Conservation (phyloP, 108 stramenopile genomes). For the Aurantiochytrium sp. region DNA sequence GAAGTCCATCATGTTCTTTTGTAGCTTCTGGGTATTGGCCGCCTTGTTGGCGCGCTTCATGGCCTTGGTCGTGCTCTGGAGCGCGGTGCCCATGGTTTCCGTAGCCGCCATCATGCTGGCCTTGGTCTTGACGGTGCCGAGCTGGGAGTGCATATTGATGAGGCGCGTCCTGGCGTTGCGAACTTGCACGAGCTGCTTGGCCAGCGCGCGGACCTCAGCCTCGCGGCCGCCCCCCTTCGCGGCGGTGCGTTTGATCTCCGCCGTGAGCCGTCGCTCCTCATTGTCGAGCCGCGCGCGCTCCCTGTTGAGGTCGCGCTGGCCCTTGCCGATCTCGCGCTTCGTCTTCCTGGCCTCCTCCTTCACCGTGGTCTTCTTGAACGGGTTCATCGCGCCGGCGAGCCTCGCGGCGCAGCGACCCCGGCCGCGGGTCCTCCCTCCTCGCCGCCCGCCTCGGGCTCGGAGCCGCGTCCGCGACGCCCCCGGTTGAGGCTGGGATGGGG, state of each 20-base stretch:
- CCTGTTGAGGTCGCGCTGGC: neutral
- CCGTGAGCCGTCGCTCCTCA: neutral
- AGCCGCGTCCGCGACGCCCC: too few species aligned
- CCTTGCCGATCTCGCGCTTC: constrained; percentile 11
- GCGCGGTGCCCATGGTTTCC: neutral
- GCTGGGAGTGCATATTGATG: neutral
- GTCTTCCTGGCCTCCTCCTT: constrained; percentile 20
- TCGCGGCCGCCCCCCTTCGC: neutral
- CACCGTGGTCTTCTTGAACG: neutral
- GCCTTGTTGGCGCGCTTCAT: constrained; percentile 6
- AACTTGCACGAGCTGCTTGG: constrained; percentile 36
- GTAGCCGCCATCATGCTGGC: constrained; percentile 22
- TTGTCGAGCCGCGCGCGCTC: neutral
- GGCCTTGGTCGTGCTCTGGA: neutral
- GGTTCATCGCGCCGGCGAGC: too few species aligned
- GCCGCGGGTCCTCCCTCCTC: too few species aligned
- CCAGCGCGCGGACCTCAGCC: neutral
- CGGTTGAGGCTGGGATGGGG: too few species aligned
- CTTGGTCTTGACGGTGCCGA: constrained; percentile 17
- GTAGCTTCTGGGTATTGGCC: neutral
- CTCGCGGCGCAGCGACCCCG: too few species aligned
- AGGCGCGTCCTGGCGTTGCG: neutral
- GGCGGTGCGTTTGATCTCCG: constrained; percentile 34
- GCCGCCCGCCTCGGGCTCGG: too few species aligned
- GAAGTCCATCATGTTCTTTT: constrained; percentile 5